Evolutionary conservation across 2,329 filamentous ascomycete species (phyloP), one percentile per base, ranked within the genome.

Genomic region (Triangularia setosa): DNA sequence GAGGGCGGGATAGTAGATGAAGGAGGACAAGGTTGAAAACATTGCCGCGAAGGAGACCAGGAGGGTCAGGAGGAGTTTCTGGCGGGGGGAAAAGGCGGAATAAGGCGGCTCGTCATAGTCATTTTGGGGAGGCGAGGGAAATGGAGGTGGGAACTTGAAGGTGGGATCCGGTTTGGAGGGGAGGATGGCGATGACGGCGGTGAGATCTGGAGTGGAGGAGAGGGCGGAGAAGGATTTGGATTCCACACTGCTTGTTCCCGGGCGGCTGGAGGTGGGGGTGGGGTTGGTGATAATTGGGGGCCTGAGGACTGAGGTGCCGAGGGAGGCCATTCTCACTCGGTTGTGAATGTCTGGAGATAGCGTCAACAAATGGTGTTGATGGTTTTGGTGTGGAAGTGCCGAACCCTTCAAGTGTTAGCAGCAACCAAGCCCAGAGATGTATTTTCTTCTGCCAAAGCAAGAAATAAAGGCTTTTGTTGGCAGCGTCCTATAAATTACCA

Each of bases 1-100:
- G 27, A 81, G 68, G 2, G 78, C 79, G 1, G 79, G 79, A 58
- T 80, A 79, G 70, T 81, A 73, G 18, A 71, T 68, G 55, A 68
- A 68, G 55, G 64, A 66, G 55, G 63, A 64, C 4, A 68, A 48
- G 4, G 67, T 68, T 4, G 65, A 67, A 44, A 68, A 67, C 28
- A 66, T 64, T 27, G 63, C 68, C 0, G 67, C 65, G 11, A 66
- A 61, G 16, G 68, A 64, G 35, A 66, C 64, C 33, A 60, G 62
- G 52, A 68, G 52, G 57, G 59, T 53, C 14, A 69, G 62, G 24
- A 62, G 54, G 16, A 3, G 30, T 16, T 68, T 67, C 48, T 64
- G 64, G 2, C 18, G 35, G 12, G 54, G 56, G 23, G 65, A 60
- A 58, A 35, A 62, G 2, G 56, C 64, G 25, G 58, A 60, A 58